Evolutionary conservation across 176 grass and related monocot genomes (phyloP).

Genomic region (Oryza meridionalis): DNA sequence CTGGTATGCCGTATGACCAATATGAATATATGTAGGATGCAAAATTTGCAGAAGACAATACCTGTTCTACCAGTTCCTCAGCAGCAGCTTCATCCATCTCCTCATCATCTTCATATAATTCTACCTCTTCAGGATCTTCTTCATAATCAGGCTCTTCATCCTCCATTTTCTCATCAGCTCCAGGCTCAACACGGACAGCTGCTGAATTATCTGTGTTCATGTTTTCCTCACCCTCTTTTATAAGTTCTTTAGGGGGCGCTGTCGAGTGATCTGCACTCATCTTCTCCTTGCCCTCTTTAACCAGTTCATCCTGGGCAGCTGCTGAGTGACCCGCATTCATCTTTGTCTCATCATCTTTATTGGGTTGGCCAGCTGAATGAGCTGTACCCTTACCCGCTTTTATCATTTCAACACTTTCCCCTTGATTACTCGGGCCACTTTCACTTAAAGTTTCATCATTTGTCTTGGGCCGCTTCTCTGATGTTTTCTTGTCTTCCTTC

Average conservation of each 20-base stretch:
- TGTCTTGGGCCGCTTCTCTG: slow-evolving; percentile 62
- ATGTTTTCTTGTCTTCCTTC: slow-evolving; percentile 62
- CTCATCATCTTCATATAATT: slow-evolving; percentile 71
- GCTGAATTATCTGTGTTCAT: slow-evolving; percentile 12
- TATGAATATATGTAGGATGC: slow-evolving; percentile 8
- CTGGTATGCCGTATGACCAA: slow-evolving; percentile 1
- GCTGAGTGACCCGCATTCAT: neutral
- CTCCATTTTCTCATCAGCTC: slow-evolving; percentile 52
- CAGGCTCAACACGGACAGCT: slow-evolving; percentile 14
- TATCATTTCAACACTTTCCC: slow-evolving; percentile 39
- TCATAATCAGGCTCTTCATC: slow-evolving; percentile 70
- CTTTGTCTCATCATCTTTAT: slow-evolving; percentile 51
- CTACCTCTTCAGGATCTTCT: slow-evolving; percentile 85
- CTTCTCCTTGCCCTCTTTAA: slow-evolving; percentile 26
- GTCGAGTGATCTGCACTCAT: neutral
- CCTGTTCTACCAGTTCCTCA: slow-evolving; percentile 43
- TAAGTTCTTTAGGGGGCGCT: neutral
- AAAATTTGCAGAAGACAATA: slow-evolving; percentile 20
- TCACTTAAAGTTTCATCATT: slow-evolving; percentile 46
- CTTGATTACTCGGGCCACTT: slow-evolving; percentile 41
- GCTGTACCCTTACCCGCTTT: slow-evolving; percentile 42
- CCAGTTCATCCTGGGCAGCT: neutral
- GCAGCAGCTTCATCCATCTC: slow-evolving; percentile 60
- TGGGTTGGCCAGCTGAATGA: slow-evolving; percentile 29
- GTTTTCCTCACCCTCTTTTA: slow-evolving; percentile 28